These are phyloP conservation scores for Panaeolus papilionaceus DNA, from an alignment of 768 basidiomycete genomes.

Conservation along the genomic window DNA sequence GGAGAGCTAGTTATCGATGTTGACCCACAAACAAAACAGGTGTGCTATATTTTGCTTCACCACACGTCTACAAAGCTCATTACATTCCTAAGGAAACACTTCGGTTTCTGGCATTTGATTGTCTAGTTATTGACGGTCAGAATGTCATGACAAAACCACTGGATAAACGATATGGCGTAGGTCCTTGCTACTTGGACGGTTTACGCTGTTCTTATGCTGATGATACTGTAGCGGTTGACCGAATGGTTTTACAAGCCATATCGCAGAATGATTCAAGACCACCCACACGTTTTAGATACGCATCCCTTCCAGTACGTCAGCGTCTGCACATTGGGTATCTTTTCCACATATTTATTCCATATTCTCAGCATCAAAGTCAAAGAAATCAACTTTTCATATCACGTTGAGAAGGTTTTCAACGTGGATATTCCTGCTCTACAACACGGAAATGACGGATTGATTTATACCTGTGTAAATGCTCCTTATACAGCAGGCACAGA, in stretches of 20 bases:
- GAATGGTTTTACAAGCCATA: constrained; percentile 88
- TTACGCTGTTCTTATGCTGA: constrained; percentile 20
- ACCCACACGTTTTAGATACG: constrained; percentile 65
- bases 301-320: constrained; percentile 86
- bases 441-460: constrained; percentile 95
- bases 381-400: constrained; percentile 85
- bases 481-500: constrained; percentile 90
- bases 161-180: constrained; percentile 89
- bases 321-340: constrained; percentile 17
- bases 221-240: constrained; percentile 58
- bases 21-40: constrained; percentile 75
- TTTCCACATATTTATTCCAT: constrained; percentile 10
- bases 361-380: constrained; percentile 81
- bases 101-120: constrained; percentile 91
- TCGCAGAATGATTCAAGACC: constrained; percentile 66
- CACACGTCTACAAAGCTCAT: constrained; percentile 11
- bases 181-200: constrained; percentile 32
- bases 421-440: constrained; percentile 85
- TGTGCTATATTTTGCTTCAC: constrained; percentile 40
- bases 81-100: constrained; percentile 66
- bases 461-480: constrained; percentile 91
- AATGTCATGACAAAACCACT: constrained; percentile 87
- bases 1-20: constrained; percentile 94
- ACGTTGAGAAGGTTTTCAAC: constrained; percentile 83
- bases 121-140: constrained; percentile 83